Base-by-base conservation (phyloP, 768 basidiomycete genomes). In the Boletellus ananiceps region DNA sequence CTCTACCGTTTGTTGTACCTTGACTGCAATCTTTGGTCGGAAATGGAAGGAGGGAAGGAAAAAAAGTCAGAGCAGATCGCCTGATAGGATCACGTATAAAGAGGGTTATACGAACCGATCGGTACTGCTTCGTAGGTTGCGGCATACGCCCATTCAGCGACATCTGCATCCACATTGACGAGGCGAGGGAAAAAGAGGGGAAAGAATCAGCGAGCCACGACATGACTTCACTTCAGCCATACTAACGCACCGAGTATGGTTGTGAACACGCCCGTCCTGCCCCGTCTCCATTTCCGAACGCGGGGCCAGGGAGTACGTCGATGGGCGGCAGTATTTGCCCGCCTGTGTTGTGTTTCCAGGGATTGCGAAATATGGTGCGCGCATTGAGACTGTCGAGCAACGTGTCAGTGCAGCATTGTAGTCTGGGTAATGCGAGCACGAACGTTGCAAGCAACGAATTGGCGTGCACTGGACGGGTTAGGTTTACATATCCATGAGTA, bases 371-470 rank as follows among this genome's bases (percentile, higher is more conserved):
- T 18, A 16, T 51, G 8, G 18, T 39, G 18, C 58, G 63, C 2
- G 57, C 35, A 12, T 63, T 63, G 31, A 65, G 48, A 32, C 63
- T 63, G 36, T 52, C 14, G n/a, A 29, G 11, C 11, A 11, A 25
- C 23, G 29, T 8, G 7, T 40, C 11, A 21, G 2, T 6, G 25
- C 39, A 12, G 2, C 14, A 6, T 2, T 4, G 4, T 34, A n/a
- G 14, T 36, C 23, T 21, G 4, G 19, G n/a, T 11, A 18, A 11
- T 29, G 43, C 5, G 5, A 15, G 9, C 19, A 52, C 63, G 11
- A 48, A 63, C 63, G 51, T 63, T 15, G 63, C 63, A 31, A 63
- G 48, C 8, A 63, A 35, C 19, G 57, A 65, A 18, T 65, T 65
- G 36, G 62, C 62, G 7, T 63, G 60, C 12, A 65, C 62, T 63